Evolutionary conservation across 2,329 filamentous ascomycete genomes (phyloP), one percentile per base, ranked within the genome.

Genomic region (Colletotrichum euphorbiae): DNA sequence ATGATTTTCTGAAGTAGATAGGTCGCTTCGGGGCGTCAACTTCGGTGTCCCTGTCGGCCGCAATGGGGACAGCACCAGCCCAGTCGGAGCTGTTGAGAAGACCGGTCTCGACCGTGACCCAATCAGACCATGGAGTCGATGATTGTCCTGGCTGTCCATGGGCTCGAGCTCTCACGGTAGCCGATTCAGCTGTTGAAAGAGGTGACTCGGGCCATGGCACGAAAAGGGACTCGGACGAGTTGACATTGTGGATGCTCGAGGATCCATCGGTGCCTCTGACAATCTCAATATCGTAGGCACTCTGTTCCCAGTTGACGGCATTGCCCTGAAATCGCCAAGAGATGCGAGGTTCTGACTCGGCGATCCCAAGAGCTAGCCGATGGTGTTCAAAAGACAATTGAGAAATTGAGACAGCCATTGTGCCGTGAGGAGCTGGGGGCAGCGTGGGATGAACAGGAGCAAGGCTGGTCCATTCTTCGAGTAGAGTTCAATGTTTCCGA

Each of bases 251-350:
- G 28, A 62, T 68, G 13, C 68, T 61, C 42, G 70, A 11, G 28
- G 46, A 15, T 1, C 45, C 48, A 6, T 43, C 24, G 1, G 54
- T 63, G 2, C 70, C 69, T 4, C 76, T 76, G 2, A 70, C 70
- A 9, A 85, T 74, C 62, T 84, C 79, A 3, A 85, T 69, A 4
- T 82, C 81, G 48, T 85, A 85, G 7, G 77, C 73, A 6, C 72
- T 75, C 69, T 85, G 83, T 4, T 76, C 75, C 82, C 82, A 85
- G 67, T 81, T 72, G 0, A 74, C 50, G 7, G 74, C 77, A 6
- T 76, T 72, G 2, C 80, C 80, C 3, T 75, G 75, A 51, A 84
- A 83, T 4, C 77, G 72, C 83, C 83, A 85, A 1, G 83, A 84
- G 48, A 85, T 80, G 0, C 83, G 77, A 8, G 83, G 83, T 9